A percentile compares a stretch with the other conserved stretches of the same genome.
These are phyloP conservation scores for Phaeoacremonium minimum DNA, from an alignment of 2,329 filamentous ascomycete species.

Conservation along the genomic window DNA sequence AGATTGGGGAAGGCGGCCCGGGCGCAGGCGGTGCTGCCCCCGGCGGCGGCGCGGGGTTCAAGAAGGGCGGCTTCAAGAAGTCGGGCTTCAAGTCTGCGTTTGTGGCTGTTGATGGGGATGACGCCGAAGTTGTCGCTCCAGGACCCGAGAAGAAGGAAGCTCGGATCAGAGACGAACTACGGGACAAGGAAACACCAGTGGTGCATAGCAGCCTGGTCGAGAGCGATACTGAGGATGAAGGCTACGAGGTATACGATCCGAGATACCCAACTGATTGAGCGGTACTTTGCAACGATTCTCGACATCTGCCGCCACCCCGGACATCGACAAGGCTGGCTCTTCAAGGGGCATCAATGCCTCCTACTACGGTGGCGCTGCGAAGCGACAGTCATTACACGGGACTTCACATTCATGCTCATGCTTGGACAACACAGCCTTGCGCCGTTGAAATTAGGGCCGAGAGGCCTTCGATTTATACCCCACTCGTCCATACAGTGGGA, in stretches of 20 bases:
- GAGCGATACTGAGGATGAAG: constrained; percentile 66
- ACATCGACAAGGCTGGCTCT: too few relatives aligned
- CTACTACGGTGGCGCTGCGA: too few relatives aligned
- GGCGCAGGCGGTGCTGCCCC: constrained; percentile 14
- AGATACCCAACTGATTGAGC: constrained; percentile 55
- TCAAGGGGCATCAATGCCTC: too few relatives aligned
- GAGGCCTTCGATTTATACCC: constrained; percentile 6
- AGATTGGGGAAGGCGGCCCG: constrained; percentile 39
- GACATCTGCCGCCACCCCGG: too few relatives aligned
- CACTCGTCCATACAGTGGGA: constrained; percentile 19
- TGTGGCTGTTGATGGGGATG: constrained; percentile 46
- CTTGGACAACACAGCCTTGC: too few relatives aligned
- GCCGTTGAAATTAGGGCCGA: too few relatives aligned
- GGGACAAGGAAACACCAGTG: too few relatives aligned
- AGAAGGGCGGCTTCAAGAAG: constrained; percentile 74
- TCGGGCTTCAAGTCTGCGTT: constrained; percentile 79
- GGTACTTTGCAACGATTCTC: too few relatives aligned
- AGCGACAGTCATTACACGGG: too few relatives aligned
- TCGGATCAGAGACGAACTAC: constrained; percentile 15
- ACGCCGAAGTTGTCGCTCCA: constrained; percentile 24
- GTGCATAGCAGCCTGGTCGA: constrained; percentile 39
- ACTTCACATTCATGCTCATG: too few relatives aligned
- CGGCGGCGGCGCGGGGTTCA: constrained; percentile 47
- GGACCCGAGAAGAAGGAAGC: constrained; percentile 6
- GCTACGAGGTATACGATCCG: constrained; percentile 65